These are phyloP conservation scores for Umbelopsis vinacea DNA, from an alignment of 192 early-diverging fungal genomes.

Conservation along the genomic window DNA sequence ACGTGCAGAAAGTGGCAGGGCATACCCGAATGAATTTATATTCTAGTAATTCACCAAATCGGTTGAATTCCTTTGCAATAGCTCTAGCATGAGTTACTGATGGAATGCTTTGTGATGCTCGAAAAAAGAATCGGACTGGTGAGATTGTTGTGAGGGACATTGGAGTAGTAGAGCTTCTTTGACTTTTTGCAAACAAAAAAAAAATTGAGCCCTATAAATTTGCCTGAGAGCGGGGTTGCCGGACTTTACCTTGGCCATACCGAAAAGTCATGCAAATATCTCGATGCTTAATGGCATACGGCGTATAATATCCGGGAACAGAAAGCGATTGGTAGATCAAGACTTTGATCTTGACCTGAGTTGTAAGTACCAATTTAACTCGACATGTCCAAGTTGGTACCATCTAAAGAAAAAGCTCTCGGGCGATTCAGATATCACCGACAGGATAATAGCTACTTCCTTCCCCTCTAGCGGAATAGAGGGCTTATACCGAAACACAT, in stretches of 20 bases:
- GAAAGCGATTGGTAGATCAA: constrained; percentile 40
- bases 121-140: constrained; percentile 26
- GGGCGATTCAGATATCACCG: constrained; percentile 49
- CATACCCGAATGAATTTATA: constrained; percentile 40
- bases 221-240: not conserved
- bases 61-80: constrained; percentile 27
- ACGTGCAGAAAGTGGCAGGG: not conserved
- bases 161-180: too few relatives aligned
- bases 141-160: constrained; percentile 7
- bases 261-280: not conserved
- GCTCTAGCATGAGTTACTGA: constrained; percentile 28
- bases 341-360: constrained; percentile 52
- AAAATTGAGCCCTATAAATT: not conserved
- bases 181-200: not conserved
- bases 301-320: constrained; percentile 32
- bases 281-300: constrained; percentile 34
- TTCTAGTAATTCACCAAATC: constrained; percentile 39
- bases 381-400: too few relatives aligned
- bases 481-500: constrained; percentile 58
- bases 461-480: constrained; percentile 60
- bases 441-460: constrained; percentile 58
- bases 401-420: not conserved
- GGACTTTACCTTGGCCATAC: not conserved
- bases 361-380: constrained; percentile 28
- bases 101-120: constrained; percentile 1